These are phyloP conservation scores for Coelastrella sp. DNA, from an alignment of 139 green algal genomes.

Conservation along the genomic window DNA sequence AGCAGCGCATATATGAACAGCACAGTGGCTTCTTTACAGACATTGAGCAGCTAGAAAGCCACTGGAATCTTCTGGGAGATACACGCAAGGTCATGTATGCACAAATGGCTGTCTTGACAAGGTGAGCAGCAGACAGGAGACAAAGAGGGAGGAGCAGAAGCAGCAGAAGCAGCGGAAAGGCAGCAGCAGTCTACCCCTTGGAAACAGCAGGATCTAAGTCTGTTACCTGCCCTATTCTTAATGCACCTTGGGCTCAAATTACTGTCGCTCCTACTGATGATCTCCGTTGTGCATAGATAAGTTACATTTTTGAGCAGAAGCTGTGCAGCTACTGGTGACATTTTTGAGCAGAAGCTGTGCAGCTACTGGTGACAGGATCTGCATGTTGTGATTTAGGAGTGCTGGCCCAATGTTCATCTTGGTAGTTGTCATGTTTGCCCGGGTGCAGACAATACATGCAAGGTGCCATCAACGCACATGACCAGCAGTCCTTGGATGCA, in stretches of 20 bases:
- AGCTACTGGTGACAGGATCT: no score
- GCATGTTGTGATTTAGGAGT: no score
- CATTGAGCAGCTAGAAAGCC: conserved; percentile 62
- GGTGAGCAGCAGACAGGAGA: conserved; percentile 48
- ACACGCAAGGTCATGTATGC: conserved; percentile 66
- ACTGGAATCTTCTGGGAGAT: conserved; percentile 68
- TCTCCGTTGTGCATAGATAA: no score
- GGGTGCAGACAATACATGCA: conserved; percentile 55
- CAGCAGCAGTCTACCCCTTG: no score
- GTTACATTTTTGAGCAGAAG: no score
- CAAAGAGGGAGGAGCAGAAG: not conserved
- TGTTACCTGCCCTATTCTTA: no score
- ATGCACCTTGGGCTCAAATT: no score
- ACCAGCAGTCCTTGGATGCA: not conserved
- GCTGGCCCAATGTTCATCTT: no score
- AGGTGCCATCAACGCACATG: not conserved
- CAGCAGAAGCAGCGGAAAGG: not conserved
- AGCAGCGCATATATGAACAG: conserved; percentile 36
- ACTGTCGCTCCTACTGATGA: no score
- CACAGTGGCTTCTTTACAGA: conserved; percentile 36
- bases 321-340: no score
- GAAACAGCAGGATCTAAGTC: no score
- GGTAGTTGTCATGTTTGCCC: not conserved
- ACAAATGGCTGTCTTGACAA: conserved; percentile 77
- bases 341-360: no score